phyloP scores from a whole-genome alignment of 495 filamentous ascomycete species.

The Clavariopsis aquatica region DNA sequence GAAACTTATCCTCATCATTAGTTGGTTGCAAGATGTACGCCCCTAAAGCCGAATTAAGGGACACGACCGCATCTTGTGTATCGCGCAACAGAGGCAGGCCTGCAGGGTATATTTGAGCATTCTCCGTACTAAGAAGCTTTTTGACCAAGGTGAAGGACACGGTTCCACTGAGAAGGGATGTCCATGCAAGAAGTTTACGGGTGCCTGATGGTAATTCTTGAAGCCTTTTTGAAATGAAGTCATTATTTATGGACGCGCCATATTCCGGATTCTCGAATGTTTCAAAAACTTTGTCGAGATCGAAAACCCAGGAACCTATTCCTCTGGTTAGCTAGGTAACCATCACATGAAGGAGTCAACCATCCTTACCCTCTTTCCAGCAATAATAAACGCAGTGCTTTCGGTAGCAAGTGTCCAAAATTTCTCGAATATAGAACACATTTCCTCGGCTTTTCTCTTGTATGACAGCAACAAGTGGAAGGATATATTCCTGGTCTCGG shows the following conservation, averaged over 20 bases:
- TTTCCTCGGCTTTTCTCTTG: slow-evolving; percentile 82
- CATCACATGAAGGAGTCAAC: neutral
- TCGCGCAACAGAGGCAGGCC: slow-evolving; percentile 31
- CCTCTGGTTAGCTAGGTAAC: neutral
- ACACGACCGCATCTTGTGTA: slow-evolving; percentile 63
- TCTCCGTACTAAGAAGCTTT: slow-evolving; percentile 65
- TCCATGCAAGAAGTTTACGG: slow-evolving; percentile 82
- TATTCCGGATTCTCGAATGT: slow-evolving; percentile 76
- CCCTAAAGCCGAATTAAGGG: slow-evolving; percentile 75
- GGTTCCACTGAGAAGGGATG: slow-evolving; percentile 70
- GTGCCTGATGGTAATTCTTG: slow-evolving; percentile 71
- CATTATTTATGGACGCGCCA: slow-evolving; percentile 74
- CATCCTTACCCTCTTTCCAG: slow-evolving; percentile 62
- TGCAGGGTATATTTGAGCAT: slow-evolving; percentile 16
- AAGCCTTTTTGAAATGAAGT: slow-evolving; percentile 74
- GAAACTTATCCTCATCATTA: slow-evolving; percentile 73
- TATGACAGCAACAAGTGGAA: slow-evolving; percentile 68
- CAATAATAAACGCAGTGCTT: slow-evolving; percentile 83
- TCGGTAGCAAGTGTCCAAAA: slow-evolving; percentile 82
- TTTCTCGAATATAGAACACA: slow-evolving; percentile 85
- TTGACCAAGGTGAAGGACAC: slow-evolving; percentile 83
- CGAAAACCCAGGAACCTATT: slow-evolving; percentile 69
- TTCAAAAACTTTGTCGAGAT: slow-evolving; percentile 77
- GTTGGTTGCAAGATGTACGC: slow-evolving; percentile 73
- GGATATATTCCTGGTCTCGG: slow-evolving; percentile 58